phyloP scores from a whole-genome alignment of 2,329 filamentous ascomycete species.

The Colletotrichum sp. region DNA sequence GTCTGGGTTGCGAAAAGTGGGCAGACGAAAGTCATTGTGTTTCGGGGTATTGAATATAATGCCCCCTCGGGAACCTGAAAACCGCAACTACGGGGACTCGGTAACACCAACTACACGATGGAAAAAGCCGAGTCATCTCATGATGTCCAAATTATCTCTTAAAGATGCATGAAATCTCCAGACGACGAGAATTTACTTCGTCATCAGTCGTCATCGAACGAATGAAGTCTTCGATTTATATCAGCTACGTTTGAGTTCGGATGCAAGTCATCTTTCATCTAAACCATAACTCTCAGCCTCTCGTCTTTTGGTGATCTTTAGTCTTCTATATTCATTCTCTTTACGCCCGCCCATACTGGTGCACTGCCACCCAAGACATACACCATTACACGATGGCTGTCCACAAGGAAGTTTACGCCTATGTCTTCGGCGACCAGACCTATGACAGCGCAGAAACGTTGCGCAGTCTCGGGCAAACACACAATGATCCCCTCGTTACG shows the following conservation, averaged over 20 bases:
- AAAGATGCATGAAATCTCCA: neutral
- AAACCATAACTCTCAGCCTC: neutral
- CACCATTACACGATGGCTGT: neutral
- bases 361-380: neutral
- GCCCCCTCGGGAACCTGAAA: neutral
- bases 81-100: neutral
- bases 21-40: neutral
- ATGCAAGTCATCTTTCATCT: neutral
- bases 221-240: neutral
- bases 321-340: neutral
- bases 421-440: conserved; percentile 8
- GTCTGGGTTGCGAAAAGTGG: neutral
- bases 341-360: neutral
- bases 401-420: neutral
- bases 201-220: neutral
- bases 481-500: neutral
- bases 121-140: neutral
- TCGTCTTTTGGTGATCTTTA: neutral
- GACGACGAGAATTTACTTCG: neutral
- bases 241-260: neutral
- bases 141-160: neutral
- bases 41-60: neutral
- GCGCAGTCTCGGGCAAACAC: neutral
- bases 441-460: neutral
- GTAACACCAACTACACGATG: neutral